phyloP scores from a whole-genome alignment of 1,284 basidiomycete genomes.

The Cryptococcus sp. region DNA sequence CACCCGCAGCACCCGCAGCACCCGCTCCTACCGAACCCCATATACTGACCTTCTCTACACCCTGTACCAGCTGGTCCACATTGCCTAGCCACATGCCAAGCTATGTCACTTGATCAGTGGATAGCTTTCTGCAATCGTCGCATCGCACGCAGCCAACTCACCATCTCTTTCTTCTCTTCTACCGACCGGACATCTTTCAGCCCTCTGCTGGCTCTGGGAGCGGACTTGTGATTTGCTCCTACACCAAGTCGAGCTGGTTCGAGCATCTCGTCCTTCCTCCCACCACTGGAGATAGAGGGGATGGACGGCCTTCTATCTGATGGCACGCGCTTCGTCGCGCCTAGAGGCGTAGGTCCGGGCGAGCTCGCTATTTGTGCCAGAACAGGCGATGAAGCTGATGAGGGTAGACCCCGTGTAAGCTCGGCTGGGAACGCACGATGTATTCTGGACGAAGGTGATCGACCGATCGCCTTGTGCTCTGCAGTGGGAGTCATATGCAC shows the following conservation, averaged over 20 bases:
- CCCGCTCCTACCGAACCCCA: slow-evolving; percentile 61
- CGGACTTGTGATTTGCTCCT: no score
- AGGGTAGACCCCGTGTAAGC: slow-evolving; percentile 40
- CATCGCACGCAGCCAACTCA: slow-evolving; percentile 24
- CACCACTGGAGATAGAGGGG: not conserved
- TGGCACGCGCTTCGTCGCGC: slow-evolving; percentile 23
- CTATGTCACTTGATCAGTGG: slow-evolving; percentile 15
- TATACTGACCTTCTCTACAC: slow-evolving; percentile 76
- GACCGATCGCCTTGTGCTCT: not conserved
- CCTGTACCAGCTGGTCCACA: slow-evolving; percentile 80
- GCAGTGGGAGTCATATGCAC: not conserved
- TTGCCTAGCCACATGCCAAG: slow-evolving; percentile 79
- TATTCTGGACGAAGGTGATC: not conserved
- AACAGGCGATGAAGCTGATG: slow-evolving; percentile 27
- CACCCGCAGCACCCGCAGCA: no score
- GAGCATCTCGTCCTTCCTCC: slow-evolving; percentile 4
- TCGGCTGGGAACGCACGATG: slow-evolving; percentile 39
- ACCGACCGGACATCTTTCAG: slow-evolving; percentile 54
- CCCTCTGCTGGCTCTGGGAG: no score
- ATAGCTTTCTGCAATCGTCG: not conserved
- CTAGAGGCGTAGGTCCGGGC: slow-evolving; percentile 16
- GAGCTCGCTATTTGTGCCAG: not conserved
- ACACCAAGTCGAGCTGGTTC: no score
- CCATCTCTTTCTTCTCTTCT: slow-evolving; percentile 78
- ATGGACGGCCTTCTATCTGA: slow-evolving; percentile 14